Conservation (phyloP, 2,329 filamentous ascomycete genomes). For the Dichotomopilus funicola region DNA sequence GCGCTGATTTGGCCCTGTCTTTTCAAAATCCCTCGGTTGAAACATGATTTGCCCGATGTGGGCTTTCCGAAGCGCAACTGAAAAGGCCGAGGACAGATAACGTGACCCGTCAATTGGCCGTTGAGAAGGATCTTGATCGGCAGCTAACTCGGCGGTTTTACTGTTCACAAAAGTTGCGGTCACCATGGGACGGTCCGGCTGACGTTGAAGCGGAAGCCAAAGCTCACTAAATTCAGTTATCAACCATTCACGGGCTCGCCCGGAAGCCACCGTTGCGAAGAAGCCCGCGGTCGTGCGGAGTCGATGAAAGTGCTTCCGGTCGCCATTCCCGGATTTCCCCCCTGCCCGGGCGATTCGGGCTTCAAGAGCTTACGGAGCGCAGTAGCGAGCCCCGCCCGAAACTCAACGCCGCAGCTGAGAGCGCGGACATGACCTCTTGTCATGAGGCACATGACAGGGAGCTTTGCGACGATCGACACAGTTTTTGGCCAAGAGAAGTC, state of each 20-base stretch:
- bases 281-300: too few relatives aligned
- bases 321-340: too few relatives aligned
- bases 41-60: neutral
- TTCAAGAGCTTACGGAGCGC: neutral
- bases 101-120: conserved; percentile 6
- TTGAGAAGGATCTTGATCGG: conserved; percentile 12
- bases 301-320: too few relatives aligned
- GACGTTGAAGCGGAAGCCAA: conserved; percentile 4
- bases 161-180: conserved; percentile 8
- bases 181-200: conserved; percentile 20
- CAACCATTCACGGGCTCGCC: neutral
- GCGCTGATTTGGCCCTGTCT: too few relatives aligned
- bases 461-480: conserved; percentile 6
- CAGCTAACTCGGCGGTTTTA: conserved; percentile 10
- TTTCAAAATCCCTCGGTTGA: neutral
- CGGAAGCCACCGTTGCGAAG: too few relatives aligned
- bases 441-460: conserved; percentile 17
- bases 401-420: conserved; percentile 4
- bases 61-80: conserved; percentile 1
- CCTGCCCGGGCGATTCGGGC: neutral
- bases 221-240: neutral
- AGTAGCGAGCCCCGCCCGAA: conserved; percentile 14
- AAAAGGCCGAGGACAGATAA: too few relatives aligned
- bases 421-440: conserved; percentile 10
- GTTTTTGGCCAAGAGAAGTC: neutral